Evolutionary conservation across 306 rosid genomes (phyloP).

Genomic region (Castanea mollissima): DNA sequence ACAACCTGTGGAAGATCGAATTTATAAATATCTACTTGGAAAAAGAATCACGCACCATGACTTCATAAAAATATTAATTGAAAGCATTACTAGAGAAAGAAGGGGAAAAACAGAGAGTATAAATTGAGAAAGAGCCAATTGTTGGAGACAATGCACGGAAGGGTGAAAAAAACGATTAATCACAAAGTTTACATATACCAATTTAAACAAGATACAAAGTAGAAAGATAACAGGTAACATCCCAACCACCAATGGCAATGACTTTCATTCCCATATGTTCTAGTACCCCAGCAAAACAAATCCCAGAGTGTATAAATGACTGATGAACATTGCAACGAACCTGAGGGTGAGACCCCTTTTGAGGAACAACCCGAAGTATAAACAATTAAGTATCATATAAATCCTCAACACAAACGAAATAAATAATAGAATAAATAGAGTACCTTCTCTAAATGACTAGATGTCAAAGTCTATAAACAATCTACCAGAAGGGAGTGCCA

Average conservation of each 20-base stretch:
- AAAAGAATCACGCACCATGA: not conserved
- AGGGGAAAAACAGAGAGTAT: not conserved
- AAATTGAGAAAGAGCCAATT: conserved; percentile 24
- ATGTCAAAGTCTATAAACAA: conserved; percentile 76
- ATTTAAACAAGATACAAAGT: conserved; percentile 42
- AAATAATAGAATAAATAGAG: conserved; percentile 36
- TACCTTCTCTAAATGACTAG: conserved; percentile 53
- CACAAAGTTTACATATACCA: conserved; percentile 44
- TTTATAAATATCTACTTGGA: not conserved
- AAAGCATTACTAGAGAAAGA: not conserved
- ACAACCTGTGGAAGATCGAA: not conserved
- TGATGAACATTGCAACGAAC: conserved; percentile 33
- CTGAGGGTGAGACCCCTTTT: conserved; percentile 43
- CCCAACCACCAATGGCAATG: conserved; percentile 48
- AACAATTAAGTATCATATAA: conserved; percentile 52
- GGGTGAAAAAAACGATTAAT: conserved; percentile 37
- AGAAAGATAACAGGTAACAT: conserved; percentile 29
- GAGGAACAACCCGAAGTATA: conserved; percentile 65
- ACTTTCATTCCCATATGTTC: conserved; percentile 52
- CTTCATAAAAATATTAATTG: not conserved
- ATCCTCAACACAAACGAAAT: conserved; percentile 42
- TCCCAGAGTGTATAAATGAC: conserved; percentile 33
- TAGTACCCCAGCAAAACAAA: conserved; percentile 46
- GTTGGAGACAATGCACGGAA: conserved; percentile 34
- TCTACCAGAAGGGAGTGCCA: conserved; percentile 39